Evolutionary conservation across 2,329 filamentous ascomycete species (phyloP).

Genomic region (Colletotrichum horii): DNA sequence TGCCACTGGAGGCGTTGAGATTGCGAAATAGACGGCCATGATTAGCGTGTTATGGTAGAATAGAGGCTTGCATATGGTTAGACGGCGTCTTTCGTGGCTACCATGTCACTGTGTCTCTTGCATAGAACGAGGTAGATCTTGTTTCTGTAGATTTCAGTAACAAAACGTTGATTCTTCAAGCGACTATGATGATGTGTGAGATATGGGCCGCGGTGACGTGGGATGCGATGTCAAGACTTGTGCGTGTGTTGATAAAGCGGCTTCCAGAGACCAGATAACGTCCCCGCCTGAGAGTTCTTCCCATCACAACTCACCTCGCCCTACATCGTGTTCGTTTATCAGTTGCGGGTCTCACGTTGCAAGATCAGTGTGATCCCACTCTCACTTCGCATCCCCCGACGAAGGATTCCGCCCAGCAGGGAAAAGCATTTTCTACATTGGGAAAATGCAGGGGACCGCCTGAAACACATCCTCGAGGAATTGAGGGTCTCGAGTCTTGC

Average conservation of each 20-base stretch:
- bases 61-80: not conserved
- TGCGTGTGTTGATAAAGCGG: not conserved
- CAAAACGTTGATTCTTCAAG: not conserved
- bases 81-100: not conserved
- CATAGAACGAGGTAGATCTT: not conserved
- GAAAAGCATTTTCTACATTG: not conserved
- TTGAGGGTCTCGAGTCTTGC: not conserved
- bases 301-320: not conserved
- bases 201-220: not conserved
- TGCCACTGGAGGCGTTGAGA: slow-evolving; percentile 79
- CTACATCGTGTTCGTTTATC: not conserved
- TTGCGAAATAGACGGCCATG: slow-evolving; percentile 33
- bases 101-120: not conserved
- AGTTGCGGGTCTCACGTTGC: not conserved
- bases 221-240: not conserved
- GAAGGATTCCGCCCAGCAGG: not conserved
- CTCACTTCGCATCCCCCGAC: not conserved
- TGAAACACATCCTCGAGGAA: not conserved
- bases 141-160: not conserved
- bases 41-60: not conserved
- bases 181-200: not conserved
- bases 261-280: not conserved
- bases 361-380: not conserved
- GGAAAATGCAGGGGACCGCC: not conserved
- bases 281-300: not conserved